phyloP scores from a whole-genome alignment of 495 filamentous ascomycete species.

The Rhypophila decipiens region DNA sequence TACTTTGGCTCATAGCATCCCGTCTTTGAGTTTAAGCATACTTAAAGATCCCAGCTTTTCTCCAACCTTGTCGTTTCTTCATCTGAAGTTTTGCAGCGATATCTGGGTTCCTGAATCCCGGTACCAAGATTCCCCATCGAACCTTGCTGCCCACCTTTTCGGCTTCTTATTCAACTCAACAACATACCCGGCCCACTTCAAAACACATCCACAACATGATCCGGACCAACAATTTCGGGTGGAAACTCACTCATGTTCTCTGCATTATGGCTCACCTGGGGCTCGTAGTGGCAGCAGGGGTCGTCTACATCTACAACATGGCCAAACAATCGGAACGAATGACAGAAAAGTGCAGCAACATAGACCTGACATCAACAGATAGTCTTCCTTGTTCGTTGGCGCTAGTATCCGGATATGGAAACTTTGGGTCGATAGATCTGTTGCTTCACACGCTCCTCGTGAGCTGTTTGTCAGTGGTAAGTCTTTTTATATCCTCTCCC shows the following conservation, averaged over 20 bases:
- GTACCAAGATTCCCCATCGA: too few relatives aligned
- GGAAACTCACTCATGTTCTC: slow-evolving; percentile 22
- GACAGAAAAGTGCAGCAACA: background rate
- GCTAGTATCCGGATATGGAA: background rate
- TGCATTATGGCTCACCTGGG: slow-evolving; percentile 21
- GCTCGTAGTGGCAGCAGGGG: slow-evolving; percentile 11
- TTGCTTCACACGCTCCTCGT: slow-evolving; percentile 10
- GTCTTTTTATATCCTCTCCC: slow-evolving; percentile 1
- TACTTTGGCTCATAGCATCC: too few relatives aligned
- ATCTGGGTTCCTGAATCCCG: too few relatives aligned
- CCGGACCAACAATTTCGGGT: slow-evolving; percentile 20
- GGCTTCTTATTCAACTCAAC: too few relatives aligned
- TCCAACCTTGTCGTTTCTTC: too few relatives aligned
- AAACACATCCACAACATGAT: too few relatives aligned
- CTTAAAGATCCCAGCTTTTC: too few relatives aligned
- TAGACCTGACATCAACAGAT: too few relatives aligned
- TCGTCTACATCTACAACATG: slow-evolving; percentile 17
- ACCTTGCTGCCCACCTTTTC: too few relatives aligned
- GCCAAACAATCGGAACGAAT: background rate
- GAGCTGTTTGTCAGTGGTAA: slow-evolving; percentile 14
- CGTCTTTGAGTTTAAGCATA: too few relatives aligned
- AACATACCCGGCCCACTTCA: too few relatives aligned
- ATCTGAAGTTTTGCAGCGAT: too few relatives aligned
- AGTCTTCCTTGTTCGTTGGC: slow-evolving; percentile 1
- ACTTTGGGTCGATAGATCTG: background rate